Percentiles rank a stretch among this genome's conserved stretches.
phyloP scores from a whole-genome alignment of 768 basidiomycete species.

The Strobilomyces echinocephalus region DNA sequence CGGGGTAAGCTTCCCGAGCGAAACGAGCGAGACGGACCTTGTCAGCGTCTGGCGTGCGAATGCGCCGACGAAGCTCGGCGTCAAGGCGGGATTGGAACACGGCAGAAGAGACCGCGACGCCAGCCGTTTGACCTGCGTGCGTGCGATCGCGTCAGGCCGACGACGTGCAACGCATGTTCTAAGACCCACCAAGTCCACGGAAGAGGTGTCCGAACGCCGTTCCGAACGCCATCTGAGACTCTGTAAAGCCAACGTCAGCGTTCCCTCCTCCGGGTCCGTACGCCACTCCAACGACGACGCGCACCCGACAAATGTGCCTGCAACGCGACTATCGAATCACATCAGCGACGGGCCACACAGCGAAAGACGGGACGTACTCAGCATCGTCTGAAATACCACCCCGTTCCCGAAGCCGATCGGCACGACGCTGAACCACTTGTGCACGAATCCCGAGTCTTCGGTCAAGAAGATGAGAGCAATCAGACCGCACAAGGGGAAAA shows the following conservation, averaged over 20 bases:
- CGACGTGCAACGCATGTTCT: no score
- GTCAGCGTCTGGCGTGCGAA: slow-evolving; percentile 7
- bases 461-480: slow-evolving; percentile 30
- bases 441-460: no score
- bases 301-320: background rate
- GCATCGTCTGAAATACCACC: no score
- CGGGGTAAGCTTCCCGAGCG: no score
- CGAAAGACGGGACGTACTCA: background rate
- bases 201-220: slow-evolving; percentile 24
- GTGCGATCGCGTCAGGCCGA: background rate
- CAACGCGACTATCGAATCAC: no score
- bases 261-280: background rate
- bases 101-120: slow-evolving; percentile 12
- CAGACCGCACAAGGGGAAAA: slow-evolving; percentile 33
- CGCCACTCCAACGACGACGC: background rate
- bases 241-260: background rate
- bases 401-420: no score
- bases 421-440: no score
- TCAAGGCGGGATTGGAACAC: no score
- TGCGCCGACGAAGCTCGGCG: slow-evolving; percentile 11
- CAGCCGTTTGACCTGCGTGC: slow-evolving; percentile 17
- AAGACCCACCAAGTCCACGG: slow-evolving; percentile 15
- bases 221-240: slow-evolving; percentile 20
- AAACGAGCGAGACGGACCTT: background rate
- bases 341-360: no score